A percentile compares a stretch with the other conserved stretches of the same genome.
These are phyloP conservation scores for Papiliotrema flavescens DNA, from an alignment of 1,284 basidiomycete species.

Conservation along the genomic window DNA sequence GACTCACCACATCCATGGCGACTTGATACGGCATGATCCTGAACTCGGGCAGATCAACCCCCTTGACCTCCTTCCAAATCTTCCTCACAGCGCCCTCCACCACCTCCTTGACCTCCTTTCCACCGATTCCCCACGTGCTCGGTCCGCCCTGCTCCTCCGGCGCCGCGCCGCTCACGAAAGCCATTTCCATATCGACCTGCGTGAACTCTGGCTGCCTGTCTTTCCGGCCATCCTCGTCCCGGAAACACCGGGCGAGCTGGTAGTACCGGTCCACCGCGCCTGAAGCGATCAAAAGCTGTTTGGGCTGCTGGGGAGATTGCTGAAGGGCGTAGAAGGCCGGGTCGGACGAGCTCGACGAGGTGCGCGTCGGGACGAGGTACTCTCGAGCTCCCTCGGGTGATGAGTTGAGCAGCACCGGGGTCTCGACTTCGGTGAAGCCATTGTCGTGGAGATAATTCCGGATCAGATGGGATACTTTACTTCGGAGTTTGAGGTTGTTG, in stretches of 20 bases:
- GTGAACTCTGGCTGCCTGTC: conserved; percentile 97
- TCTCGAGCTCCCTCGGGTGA: conserved; percentile 93
- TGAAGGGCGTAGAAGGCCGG: conserved; percentile 84
- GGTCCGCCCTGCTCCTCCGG: conserved; percentile 38
- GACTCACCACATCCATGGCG: conserved; percentile 73
- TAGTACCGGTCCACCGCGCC: conserved; percentile 87
- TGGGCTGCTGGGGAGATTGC: conserved; percentile 94
- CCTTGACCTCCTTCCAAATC: conserved; percentile 67
- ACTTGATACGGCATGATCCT: conserved; percentile 77
- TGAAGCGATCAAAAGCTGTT: conserved; percentile 87
- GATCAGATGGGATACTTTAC: conserved; percentile 71
- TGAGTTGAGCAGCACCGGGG: conserved; percentile 85
- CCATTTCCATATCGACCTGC: conserved; percentile 95
- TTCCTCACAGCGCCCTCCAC: conserved; percentile 67
- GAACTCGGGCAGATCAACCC: conserved; percentile 59
- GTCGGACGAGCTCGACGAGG: conserved; percentile 23
- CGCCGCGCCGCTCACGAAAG: conserved; percentile 73
- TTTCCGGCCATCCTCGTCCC: conserved; percentile 89
- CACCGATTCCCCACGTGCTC: conserved; percentile 74
- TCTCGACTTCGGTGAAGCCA: conserved; percentile 88
- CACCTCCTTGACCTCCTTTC: conserved; percentile 67
- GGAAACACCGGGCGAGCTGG: conserved; percentile 89
- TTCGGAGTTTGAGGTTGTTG: conserved; percentile 73
- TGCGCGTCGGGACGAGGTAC: conserved; percentile 86
- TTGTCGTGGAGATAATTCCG: conserved; percentile 69